These are phyloP conservation scores for Neurospora sp. DNA, from an alignment of 495 filamentous ascomycete genomes.

Conservation along the genomic window DNA sequence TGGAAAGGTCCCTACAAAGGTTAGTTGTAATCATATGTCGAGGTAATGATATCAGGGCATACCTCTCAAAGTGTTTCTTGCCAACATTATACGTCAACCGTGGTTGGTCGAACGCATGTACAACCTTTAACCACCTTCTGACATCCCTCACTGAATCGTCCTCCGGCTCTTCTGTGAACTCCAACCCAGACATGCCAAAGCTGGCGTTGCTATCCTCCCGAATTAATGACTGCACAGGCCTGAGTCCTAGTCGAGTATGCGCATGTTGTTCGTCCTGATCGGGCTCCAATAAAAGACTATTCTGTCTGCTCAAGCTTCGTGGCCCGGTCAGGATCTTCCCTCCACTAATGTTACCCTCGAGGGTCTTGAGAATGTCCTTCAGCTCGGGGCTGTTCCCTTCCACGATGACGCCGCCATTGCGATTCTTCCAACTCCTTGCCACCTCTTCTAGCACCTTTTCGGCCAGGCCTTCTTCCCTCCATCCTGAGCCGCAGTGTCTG, in stretches of 20 bases:
- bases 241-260: slow-evolving; percentile 32
- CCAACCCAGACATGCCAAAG: slow-evolving; percentile 51
- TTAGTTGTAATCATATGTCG: background rate
- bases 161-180: slow-evolving; percentile 52
- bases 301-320: slow-evolving; percentile 45
- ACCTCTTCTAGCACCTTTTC: slow-evolving; percentile 89
- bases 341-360: slow-evolving; percentile 77
- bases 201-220: slow-evolving; percentile 52
- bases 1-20: slow-evolving; percentile 39
- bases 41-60: background rate
- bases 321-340: slow-evolving; percentile 49
- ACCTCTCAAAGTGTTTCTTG: slow-evolving; percentile 88
- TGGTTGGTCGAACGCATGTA: slow-evolving; percentile 78
- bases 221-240: slow-evolving; percentile 26
- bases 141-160: slow-evolving; percentile 49
- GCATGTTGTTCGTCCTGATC: slow-evolving; percentile 28
- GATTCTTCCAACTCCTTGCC: slow-evolving; percentile 79
- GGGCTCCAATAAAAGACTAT: slow-evolving; percentile 39
- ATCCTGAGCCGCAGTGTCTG: slow-evolving; percentile 86
- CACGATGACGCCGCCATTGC: slow-evolving; percentile 75
- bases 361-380: slow-evolving; percentile 64
- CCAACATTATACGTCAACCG: slow-evolving; percentile 71
- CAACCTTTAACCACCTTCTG: slow-evolving; percentile 66
- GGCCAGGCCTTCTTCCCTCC: slow-evolving; percentile 88
- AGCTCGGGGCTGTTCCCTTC: slow-evolving; percentile 69